Percentiles rank a stretch among this genome's conserved stretches.
These are phyloP conservation scores for Aspergillus piperis DNA, from an alignment of 2,329 filamentous ascomycete species.

Conservation along the genomic window DNA sequence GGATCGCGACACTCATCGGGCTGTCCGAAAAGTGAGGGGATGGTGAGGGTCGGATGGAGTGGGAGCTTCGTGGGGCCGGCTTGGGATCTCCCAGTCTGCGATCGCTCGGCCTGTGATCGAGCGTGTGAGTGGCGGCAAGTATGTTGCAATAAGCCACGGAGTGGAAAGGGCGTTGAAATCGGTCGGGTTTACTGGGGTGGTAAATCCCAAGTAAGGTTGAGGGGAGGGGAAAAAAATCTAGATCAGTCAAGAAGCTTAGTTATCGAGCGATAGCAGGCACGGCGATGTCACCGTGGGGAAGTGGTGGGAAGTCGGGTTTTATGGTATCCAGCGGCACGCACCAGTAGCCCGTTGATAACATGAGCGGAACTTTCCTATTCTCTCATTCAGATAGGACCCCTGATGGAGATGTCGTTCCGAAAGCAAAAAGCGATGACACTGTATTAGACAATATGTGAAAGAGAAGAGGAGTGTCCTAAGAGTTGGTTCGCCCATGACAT, in stretches of 20 bases:
- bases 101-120: not conserved
- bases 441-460: not conserved
- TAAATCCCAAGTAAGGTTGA: not conserved
- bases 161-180: not conserved
- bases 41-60: conserved; percentile 2
- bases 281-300: conserved; percentile 24
- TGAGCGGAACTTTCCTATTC: not conserved
- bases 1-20: conserved; percentile 30
- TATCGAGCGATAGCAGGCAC: conserved; percentile 10
- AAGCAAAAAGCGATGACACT: not conserved
- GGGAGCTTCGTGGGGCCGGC: conserved; percentile 16
- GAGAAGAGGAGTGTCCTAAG: not conserved
- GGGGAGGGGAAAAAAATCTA: conserved; percentile 6
- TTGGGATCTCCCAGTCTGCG: not conserved
- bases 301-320: not conserved
- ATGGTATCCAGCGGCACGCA: conserved; percentile 3
- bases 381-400: not conserved
- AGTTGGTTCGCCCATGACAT: conserved; percentile 13
- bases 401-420: not conserved
- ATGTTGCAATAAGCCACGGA: not conserved
- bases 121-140: not conserved
- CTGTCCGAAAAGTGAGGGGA: conserved; percentile 12
- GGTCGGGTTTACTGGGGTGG: not conserved
- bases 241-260: conserved; percentile 17
- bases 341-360: not conserved